Base-by-base conservation (phyloP, 148 eudicot species). In the Diospyros lotus region DNA sequence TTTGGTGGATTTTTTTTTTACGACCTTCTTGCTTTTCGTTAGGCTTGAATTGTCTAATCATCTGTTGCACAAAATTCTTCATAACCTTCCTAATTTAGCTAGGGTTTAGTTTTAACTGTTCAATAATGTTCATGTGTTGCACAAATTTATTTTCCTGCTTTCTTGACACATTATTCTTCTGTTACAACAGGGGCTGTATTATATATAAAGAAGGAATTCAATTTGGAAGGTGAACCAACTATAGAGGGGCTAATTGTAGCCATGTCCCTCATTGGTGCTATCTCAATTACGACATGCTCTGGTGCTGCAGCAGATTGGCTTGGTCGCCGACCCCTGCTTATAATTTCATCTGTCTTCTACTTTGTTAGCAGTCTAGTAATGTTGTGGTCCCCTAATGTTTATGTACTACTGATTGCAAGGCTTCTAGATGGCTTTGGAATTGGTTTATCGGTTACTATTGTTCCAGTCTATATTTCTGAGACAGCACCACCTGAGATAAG, bases 241-340 rank as follows among this genome's bases (percentile, higher is more conserved):
- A 69, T 79, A 15, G 82, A 79, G 60, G 82, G 82, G n/a, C 82
- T 79, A 1, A 64, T 79, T 18, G 78, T 79, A 44, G 82, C 82
- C 50, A 79, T 74, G 77, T 74, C 82, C 62, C 78, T 79, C 6
- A 79, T 79, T 54, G 82, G 82, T 14, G 82, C 82, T 46, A 74
- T 75, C 5, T 38, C 74, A 39, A 79, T 79, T 52, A 79, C 82
- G 0, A 68, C 71, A 13, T 79, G 54, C 74, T 79, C 78, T 9
- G 82, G 82, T 44, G 66, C 64, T 38, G 15, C 74, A 18, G 55
- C 75, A 17, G 82, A 79, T 64, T 68, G 41, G 68, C 48, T 79
- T 52, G 82, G 82, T 3, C 73, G 82, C 4, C 73, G 78, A 18
- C 82, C 78, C 50, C 53, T 79, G 77, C 82, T 79, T 53, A 79